These are phyloP conservation scores for Neurospora terricola DNA, from an alignment of 495 filamentous ascomycete species.

Conservation along the genomic window DNA sequence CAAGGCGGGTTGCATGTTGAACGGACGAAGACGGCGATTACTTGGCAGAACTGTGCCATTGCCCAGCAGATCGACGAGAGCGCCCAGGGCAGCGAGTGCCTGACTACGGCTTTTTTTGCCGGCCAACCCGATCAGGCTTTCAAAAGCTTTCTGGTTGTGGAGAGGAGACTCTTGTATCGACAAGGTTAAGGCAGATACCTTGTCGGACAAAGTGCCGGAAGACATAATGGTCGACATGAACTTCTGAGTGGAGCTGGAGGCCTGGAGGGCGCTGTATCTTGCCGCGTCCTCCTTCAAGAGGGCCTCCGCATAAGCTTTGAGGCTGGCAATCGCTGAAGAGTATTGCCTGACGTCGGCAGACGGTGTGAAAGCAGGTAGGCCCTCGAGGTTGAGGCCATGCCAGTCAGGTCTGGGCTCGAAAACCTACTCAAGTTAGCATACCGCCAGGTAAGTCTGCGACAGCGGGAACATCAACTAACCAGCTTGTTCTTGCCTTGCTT, in stretches of 20 bases:
- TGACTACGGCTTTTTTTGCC: constrained; percentile 88
- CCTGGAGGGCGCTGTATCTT: constrained; percentile 43
- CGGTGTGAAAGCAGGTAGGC: constrained; percentile 31
- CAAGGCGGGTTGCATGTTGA: constrained; percentile 71
- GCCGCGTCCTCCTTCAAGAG: constrained; percentile 64
- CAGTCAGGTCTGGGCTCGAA: constrained; percentile 77
- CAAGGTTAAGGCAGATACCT: constrained; percentile 87
- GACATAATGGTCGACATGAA: constrained; percentile 96
- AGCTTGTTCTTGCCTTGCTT: constrained; percentile 21
- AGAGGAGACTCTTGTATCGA: constrained; percentile 91
- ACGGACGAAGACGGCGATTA: constrained; percentile 68
- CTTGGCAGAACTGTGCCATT: constrained; percentile 75
- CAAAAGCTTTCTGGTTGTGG: constrained; percentile 81
- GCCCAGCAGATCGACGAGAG: constrained; percentile 86
- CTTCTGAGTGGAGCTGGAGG: constrained; percentile 70
- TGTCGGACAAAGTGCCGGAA: constrained; percentile 90
- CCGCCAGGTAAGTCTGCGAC: not conserved
- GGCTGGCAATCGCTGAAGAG: constrained; percentile 51
- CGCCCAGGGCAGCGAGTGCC: constrained; percentile 80
- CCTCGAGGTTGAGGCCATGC: constrained; percentile 59
- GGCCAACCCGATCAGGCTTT: constrained; percentile 68
- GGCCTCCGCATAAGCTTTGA: constrained; percentile 64
- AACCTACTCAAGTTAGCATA: constrained; percentile 33
- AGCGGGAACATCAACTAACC: constrained; percentile 23
- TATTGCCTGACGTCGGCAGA: constrained; percentile 42